phyloP scores from a whole-genome alignment of 768 basidiomycete species.

The Leucosporidium creatinivorum region DNA sequence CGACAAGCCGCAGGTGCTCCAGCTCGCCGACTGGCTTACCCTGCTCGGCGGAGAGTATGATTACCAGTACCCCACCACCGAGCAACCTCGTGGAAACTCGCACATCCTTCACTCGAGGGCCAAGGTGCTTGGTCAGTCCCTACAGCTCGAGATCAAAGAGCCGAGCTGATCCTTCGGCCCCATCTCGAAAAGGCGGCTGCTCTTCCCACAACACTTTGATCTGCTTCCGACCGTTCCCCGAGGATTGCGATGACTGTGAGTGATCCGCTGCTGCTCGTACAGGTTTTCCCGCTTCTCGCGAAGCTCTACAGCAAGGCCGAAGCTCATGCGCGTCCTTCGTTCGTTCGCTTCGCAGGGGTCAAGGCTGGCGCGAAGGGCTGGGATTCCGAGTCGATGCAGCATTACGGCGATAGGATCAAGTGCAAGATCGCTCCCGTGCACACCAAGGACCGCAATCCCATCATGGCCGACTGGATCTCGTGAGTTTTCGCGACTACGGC shows the following conservation, averaged over 20 bases:
- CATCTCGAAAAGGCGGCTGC: background rate
- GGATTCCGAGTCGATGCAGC: constrained; percentile 8
- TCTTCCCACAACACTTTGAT: constrained; percentile 12
- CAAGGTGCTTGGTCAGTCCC: constrained; percentile 1
- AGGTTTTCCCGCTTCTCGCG: background rate
- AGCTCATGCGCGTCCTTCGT: background rate
- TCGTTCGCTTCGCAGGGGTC: constrained; percentile 2
- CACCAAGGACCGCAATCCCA: constrained; percentile 7
- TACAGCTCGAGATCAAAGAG: background rate
- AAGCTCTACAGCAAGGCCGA: background rate
- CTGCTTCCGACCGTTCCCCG: constrained; percentile 12
- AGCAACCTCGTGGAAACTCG: constrained; percentile 8
- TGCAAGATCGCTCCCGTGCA: constrained; percentile 5
- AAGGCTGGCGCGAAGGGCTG: constrained; percentile 1
- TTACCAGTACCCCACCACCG: constrained; percentile 4
- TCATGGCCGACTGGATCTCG: constrained; percentile 11
- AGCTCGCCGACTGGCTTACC: constrained; percentile 1
- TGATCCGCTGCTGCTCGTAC: background rate
- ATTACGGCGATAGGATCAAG: constrained; percentile 7
- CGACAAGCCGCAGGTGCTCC: background rate
- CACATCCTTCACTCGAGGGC: constrained; percentile 10
- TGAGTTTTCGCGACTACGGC: background rate
- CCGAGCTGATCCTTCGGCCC: background rate
- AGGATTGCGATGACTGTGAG: constrained; percentile 12
- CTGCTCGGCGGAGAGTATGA: constrained; percentile 5